Percentiles rank a stretch among this genome's conserved stretches.
phyloP scores from a whole-genome alignment of 2,329 filamentous ascomycete species.

The Ophiocordyceps sinensis region DNA sequence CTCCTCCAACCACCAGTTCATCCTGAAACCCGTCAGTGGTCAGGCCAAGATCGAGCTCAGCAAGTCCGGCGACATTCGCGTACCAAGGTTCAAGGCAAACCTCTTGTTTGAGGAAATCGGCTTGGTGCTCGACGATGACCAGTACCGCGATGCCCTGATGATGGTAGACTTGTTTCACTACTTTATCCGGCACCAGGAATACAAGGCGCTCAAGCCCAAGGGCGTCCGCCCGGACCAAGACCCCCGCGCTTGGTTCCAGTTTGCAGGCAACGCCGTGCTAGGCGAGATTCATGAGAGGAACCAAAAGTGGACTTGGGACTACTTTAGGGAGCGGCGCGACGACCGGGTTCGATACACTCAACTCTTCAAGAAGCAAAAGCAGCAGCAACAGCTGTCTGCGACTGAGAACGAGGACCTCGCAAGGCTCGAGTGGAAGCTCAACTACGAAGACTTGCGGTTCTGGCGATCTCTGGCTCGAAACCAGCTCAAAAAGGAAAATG shows the following conservation, averaged over 20 bases:
- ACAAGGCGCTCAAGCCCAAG: slow-evolving; percentile 84
- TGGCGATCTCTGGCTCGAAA: slow-evolving; percentile 92
- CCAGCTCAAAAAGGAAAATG: slow-evolving; percentile 87
- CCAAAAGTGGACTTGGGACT: slow-evolving; percentile 88
- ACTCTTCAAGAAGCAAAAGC: slow-evolving; percentile 88
- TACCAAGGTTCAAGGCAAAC: slow-evolving; percentile 78
- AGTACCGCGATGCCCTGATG: slow-evolving; percentile 96
- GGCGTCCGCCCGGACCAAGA: slow-evolving; percentile 70
- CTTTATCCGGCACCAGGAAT: slow-evolving; percentile 94
- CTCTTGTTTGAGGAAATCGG: slow-evolving; percentile 95
- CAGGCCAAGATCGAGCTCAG: slow-evolving; percentile 90
- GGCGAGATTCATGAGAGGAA: slow-evolving; percentile 93
- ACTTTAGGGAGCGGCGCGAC: slow-evolving; percentile 83
- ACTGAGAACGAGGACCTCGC: slow-evolving; percentile 61
- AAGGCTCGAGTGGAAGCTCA: slow-evolving; percentile 70
- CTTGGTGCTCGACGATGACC: slow-evolving; percentile 91
- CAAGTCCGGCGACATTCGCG: slow-evolving; percentile 69
- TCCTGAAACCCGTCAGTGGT: slow-evolving; percentile 88
- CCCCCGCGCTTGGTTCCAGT: slow-evolving; percentile 80
- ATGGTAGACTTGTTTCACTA: slow-evolving; percentile 98
- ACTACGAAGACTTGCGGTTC: slow-evolving; percentile 91
- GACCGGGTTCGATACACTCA: slow-evolving; percentile 81
- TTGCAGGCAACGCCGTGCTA: slow-evolving; percentile 78
- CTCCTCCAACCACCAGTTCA: slow-evolving; percentile 64
- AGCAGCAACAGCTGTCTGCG: slow-evolving; percentile 53